A percentile compares a stretch with the other conserved stretches of the same genome.
Conservation (phyloP, 306 rosid genomes). For the Hippophae tibetana region DNA sequence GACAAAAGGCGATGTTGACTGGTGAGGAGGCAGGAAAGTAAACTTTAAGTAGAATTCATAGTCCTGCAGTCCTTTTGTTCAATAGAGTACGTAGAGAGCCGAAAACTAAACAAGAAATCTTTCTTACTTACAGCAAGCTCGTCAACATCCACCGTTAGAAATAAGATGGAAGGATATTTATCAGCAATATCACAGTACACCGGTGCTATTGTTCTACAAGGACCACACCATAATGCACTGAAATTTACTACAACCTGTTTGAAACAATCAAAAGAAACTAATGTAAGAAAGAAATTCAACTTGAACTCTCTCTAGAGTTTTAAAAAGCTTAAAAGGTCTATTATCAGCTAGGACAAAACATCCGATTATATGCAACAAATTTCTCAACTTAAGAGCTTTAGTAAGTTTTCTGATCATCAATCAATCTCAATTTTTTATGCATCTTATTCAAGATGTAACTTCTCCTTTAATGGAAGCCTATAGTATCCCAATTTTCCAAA, state of each 20-base stretch:
- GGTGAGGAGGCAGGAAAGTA: background rate
- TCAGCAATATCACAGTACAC: slow-evolving; percentile 56
- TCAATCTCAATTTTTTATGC: no score
- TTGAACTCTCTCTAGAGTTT: background rate
- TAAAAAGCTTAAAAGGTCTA: no score
- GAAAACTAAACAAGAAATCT: background rate
- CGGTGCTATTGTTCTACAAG: slow-evolving; percentile 52
- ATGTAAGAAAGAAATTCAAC: background rate
- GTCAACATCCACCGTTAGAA: slow-evolving; percentile 68
- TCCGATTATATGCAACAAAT: no score
- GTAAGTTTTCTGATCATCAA: no score
- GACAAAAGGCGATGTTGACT: background rate
- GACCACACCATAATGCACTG: slow-evolving; percentile 82
- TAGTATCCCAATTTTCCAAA: no score
- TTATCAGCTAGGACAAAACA: no score
- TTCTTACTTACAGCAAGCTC: slow-evolving; percentile 55
- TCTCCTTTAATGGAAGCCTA: no score
- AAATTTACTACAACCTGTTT: slow-evolving; percentile 70
- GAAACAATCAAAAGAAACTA: background rate
- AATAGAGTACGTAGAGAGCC: background rate
- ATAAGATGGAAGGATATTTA: slow-evolving; percentile 52
- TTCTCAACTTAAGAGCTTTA: no score
- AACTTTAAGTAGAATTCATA: background rate
- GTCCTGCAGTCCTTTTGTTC: background rate
- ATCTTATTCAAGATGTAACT: no score